Base-by-base conservation (phyloP, 139 green algal genomes). In the Chlorella sp. region DNA sequence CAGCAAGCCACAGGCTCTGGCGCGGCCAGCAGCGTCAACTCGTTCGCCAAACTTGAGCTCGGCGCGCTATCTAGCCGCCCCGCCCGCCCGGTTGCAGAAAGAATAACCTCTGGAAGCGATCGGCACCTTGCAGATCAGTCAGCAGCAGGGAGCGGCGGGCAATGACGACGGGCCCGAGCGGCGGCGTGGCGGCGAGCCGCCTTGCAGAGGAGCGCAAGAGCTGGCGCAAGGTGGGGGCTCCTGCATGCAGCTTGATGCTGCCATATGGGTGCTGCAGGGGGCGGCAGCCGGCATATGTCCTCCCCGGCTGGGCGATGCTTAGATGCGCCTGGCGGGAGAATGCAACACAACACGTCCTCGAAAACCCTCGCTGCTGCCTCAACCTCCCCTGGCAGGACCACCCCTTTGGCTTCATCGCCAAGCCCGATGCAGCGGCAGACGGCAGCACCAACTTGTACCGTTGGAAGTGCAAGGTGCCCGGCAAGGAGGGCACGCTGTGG, bases 381-480 rank as follows among this genome's bases (percentile, higher is more conserved):
- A 23, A 6, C 2, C 64, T 23, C 68, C 36, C 68, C 44, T 20
- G 23, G 23, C 76, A 82, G 76, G 93, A 95, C 81, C 89, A 92
- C 28, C 92, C 92, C 2, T 89, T 90, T 79, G 92, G 92, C 18
- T 95, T 95, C 72, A 85, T 95, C 13, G 92, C 92, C 21, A 86
- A 90, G 32, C 92, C 92, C 0, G 91, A 92, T 4, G 64, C 38
- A 1, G 63, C 76, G 30, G 74, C 32, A 34, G 76, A 80, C 30
- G 39, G 63, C 56, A 72, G 30, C 25, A 78, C 34, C 32, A 86
- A 95, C 85, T 56, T 95, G 34, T 89, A 94, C 69, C 74, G 51
- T 26, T 95, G 92, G 92, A 78, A 90, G n/a, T 95, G 92, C 85
- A 34, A 25, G 18, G 84, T 95, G 12, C 92, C 93, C 2, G 93